phyloP scores from a whole-genome alignment of 2,329 filamentous ascomycete genomes.

The Penicillium oxalicum region DNA sequence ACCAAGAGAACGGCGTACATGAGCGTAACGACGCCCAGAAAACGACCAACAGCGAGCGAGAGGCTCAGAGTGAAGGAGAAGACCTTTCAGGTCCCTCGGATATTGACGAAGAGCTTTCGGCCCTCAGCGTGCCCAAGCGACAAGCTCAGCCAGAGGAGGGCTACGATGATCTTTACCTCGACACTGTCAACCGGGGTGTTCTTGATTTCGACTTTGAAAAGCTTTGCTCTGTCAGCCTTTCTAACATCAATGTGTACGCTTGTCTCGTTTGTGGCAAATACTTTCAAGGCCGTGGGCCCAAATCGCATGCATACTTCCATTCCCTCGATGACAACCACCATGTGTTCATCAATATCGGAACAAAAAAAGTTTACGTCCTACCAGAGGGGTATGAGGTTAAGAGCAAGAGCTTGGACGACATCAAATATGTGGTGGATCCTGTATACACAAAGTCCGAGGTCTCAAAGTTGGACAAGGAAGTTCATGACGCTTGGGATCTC shows the following conservation, averaged over 20 bases:
- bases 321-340: constrained; percentile 92
- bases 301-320: constrained; percentile 96
- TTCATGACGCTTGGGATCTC: constrained; percentile 64
- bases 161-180: constrained; percentile 93
- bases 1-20: constrained; percentile 31
- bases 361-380: constrained; percentile 48
- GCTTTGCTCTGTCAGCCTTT: constrained; percentile 89
- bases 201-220: constrained; percentile 99
- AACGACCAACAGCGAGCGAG: constrained; percentile 60
- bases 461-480: constrained; percentile 64
- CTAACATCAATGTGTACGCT: constrained; percentile 98
- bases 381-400: constrained; percentile 96
- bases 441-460: constrained; percentile 77
- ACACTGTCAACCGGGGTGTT: constrained; percentile 88
- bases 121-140: constrained; percentile 44
- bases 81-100: constrained; percentile 26
- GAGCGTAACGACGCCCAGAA: constrained; percentile 33
- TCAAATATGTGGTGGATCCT: constrained; percentile 95
- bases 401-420: constrained; percentile 91
- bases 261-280: constrained; percentile 98
- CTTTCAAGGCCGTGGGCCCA: constrained; percentile 86
- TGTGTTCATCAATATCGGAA: constrained; percentile 94
- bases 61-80: constrained; percentile 50
- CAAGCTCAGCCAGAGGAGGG: constrained; percentile 77
- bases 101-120: constrained; percentile 33